Evolutionary conservation across 306 rosid species (phyloP).

Genomic region (Sindora glabra): DNA sequence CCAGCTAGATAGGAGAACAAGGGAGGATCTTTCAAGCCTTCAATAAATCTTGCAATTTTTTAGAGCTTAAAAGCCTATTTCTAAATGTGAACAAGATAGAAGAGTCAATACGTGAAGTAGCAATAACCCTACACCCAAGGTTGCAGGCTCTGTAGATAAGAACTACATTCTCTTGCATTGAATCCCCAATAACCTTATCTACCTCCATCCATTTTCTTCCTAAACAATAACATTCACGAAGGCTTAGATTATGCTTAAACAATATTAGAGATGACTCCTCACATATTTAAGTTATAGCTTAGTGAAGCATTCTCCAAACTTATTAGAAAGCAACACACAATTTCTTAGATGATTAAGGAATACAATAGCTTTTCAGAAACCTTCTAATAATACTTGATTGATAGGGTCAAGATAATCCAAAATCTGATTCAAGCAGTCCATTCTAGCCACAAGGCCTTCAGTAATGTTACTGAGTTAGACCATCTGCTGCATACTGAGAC

Average conservation of each 20-base stretch:
- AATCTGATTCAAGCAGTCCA: slow-evolving; percentile 88
- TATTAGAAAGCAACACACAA: slow-evolving; percentile 80
- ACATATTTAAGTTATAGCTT: slow-evolving; percentile 93
- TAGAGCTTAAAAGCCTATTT: too few relatives aligned
- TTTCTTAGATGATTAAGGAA: slow-evolving; percentile 80
- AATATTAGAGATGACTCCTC: slow-evolving; percentile 34
- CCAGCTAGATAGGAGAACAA: slow-evolving; percentile 1
- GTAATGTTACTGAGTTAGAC: slow-evolving; percentile 85
- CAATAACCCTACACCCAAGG: slow-evolving; percentile 93
- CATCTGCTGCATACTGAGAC: slow-evolving; percentile 85
- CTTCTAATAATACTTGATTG: slow-evolving; percentile 67
- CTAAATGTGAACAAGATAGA: too few relatives aligned
- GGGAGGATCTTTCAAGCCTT: not conserved
- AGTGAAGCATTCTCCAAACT: slow-evolving; percentile 91
- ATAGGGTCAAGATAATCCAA: slow-evolving; percentile 93
- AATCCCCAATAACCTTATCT: slow-evolving; percentile 82
- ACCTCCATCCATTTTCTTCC: slow-evolving; percentile 53
- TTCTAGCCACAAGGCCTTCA: slow-evolving; percentile 96
- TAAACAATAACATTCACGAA: slow-evolving; percentile 13
- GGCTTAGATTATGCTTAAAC: slow-evolving; percentile 13
- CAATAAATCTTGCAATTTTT: too few relatives aligned
- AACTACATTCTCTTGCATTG: slow-evolving; percentile 81
- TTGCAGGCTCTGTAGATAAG: slow-evolving; percentile 83
- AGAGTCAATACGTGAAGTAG: too few relatives aligned
- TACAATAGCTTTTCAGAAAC: slow-evolving; percentile 88